Percentiles rank a stretch among this genome's conserved stretches.
Evolutionary conservation across 352 stramenopile genomes (phyloP).

Genomic region (Pythium scleroteichum): DNA sequence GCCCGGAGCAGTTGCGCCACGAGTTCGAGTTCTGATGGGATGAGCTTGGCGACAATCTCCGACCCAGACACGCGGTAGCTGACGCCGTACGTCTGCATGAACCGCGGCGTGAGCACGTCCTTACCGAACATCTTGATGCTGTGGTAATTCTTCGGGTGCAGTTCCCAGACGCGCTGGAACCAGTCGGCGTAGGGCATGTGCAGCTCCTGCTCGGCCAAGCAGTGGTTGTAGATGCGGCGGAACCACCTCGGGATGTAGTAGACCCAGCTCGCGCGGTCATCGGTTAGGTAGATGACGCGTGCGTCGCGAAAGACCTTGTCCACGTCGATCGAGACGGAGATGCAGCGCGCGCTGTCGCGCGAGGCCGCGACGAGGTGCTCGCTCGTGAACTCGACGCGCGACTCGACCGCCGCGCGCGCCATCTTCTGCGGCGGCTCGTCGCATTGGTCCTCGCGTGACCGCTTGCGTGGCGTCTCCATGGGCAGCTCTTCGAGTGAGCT

Average conservation of each 20-base stretch:
- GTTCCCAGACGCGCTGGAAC: slow-evolving; percentile 47
- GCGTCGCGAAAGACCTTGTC: slow-evolving; percentile 27
- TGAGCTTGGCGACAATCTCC: slow-evolving; percentile 46
- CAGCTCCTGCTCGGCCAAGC: slow-evolving; percentile 10
- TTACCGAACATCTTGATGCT: slow-evolving; percentile 78
- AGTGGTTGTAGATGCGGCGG: slow-evolving; percentile 37
- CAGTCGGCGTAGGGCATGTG: slow-evolving; percentile 26
- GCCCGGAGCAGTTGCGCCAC: slow-evolving; percentile 47
- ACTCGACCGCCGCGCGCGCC: slow-evolving; percentile 6
- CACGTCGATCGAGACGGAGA: slow-evolving; percentile 28
- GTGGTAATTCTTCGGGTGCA: slow-evolving; percentile 57
- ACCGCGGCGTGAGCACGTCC: slow-evolving; percentile 54
- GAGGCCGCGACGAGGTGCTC: slow-evolving; percentile 16
- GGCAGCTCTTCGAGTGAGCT: not conserved
- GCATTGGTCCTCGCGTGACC: not conserved
- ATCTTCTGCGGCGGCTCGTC: not conserved
- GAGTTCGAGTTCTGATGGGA: slow-evolving; percentile 36
- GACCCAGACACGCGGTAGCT: slow-evolving; percentile 59
- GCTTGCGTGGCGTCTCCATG: slow-evolving; percentile 8
- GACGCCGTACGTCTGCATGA: slow-evolving; percentile 59
- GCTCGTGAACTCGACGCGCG: slow-evolving; percentile 24
- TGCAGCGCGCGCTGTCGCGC: slow-evolving; percentile 21
- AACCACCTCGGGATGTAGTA: slow-evolving; percentile 70
- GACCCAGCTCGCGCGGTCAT: slow-evolving; percentile 49
- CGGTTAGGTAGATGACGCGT: slow-evolving; percentile 31